Evolutionary conservation across 768 basidiomycete genomes (phyloP), one percentile per base, ranked within the genome.

Genomic region (Pleurotus sapidus): DNA sequence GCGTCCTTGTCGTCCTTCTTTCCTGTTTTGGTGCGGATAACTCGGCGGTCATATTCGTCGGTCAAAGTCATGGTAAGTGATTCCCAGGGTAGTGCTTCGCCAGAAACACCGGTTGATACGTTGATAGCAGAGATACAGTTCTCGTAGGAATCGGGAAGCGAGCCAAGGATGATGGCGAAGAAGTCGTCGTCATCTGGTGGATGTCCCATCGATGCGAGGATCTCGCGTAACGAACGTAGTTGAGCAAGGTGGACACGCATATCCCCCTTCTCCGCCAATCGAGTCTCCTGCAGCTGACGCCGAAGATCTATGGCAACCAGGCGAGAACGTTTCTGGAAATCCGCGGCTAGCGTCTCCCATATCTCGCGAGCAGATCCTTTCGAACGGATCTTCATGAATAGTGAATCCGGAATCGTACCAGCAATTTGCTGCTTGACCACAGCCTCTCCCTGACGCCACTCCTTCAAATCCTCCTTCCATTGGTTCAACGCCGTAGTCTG

Each of bases 161-260:
- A 54, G 51, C n/a, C 46, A n/a, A 54, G 15, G 37, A 54, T 30
- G n/a, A 54, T 54, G 1, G 51, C 17, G 15, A n/a, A 18, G 38
- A 54, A 54, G 51, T 54, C 51, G 17, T 54, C 51, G 40, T 27
- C 51, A 17, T 30, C 17, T n/a, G 42, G 42, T 20, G 20, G 15
- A 8, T 18, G 27, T 30, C 51, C 51, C 38, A 54, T 54, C 9
- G 24, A 24, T n/a, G 18, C 8, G 12, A 54, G 30, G 5, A 17
- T 37, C 15, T 54, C 51, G n/a, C 51, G 51, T 6, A 39, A 14
- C 5, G 23, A 18, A 12, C 17, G 7, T n/a, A 54, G 25, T 15
- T 17, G 17, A 37, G 23, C 17, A 20, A 54, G 51, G 30, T 54
- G 51, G 23, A 34, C 51, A 17, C 38, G 7, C 18, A 54, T 40